Conservation (phyloP, 1,284 basidiomycete genomes). For the Papiliotrema terrestris region DNA sequence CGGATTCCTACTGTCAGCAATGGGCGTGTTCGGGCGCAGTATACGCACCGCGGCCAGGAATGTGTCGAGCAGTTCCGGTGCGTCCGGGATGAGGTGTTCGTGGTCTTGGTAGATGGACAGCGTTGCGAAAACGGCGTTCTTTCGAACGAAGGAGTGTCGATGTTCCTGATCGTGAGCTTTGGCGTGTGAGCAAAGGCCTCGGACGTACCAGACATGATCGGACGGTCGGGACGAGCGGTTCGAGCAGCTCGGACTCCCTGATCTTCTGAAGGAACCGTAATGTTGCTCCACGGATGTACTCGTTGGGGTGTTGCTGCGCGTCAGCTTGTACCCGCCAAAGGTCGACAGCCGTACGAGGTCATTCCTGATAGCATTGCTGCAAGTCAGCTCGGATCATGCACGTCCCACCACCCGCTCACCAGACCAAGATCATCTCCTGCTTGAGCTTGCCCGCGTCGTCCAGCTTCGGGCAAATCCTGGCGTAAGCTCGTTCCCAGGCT, state of each 20-base stretch:
- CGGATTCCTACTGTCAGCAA: slow-evolving; percentile 61
- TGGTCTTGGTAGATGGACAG: slow-evolving; percentile 92
- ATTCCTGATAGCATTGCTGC: slow-evolving; percentile 92
- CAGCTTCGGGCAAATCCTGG: slow-evolving; percentile 86
- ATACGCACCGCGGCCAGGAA: slow-evolving; percentile 77
- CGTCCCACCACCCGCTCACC: slow-evolving; percentile 58
- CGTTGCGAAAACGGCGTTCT: slow-evolving; percentile 96
- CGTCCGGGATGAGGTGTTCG: slow-evolving; percentile 93
- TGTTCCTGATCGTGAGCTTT: slow-evolving; percentile 61
- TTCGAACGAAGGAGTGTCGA: slow-evolving; percentile 95
- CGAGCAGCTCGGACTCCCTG: slow-evolving; percentile 89
- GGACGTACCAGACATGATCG: slow-evolving; percentile 70
- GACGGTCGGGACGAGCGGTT: slow-evolving; percentile 91
- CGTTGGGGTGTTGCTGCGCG: slow-evolving; percentile 92
- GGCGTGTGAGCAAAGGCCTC: too few species aligned
- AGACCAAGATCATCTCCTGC: slow-evolving; percentile 99
- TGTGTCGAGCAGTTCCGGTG: slow-evolving; percentile 91
- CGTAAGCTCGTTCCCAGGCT: too few species aligned
- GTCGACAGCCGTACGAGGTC: slow-evolving; percentile 65
- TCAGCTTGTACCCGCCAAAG: not conserved
- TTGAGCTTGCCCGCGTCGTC: slow-evolving; percentile 96
- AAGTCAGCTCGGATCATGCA: slow-evolving; percentile 16
- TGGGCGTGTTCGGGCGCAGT: slow-evolving; percentile 2
- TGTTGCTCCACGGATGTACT: slow-evolving; percentile 97
- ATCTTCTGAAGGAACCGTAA: slow-evolving; percentile 96